Evolutionary conservation across 371 early-diverging fungal species (phyloP), one percentile per base, ranked within the genome.

Genomic region (Rhizopus delemar): DNA sequence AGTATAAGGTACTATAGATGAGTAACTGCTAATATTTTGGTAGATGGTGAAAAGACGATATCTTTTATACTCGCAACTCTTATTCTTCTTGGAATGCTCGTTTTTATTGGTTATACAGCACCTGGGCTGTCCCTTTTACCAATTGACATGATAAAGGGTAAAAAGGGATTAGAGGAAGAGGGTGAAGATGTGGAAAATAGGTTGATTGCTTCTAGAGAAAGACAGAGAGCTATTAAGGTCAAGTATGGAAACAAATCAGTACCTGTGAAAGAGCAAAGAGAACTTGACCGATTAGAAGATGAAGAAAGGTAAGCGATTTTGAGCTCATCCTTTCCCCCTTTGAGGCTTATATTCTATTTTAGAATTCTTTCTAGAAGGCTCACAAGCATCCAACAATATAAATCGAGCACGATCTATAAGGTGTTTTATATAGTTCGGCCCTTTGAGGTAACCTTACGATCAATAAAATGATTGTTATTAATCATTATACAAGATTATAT

Each of bases 71-170:
- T 80, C n/a, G 74, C 74, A 11, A 54, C 70, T 49, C 53, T 79
- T 16, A 63, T 75, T 13, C 28, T 81, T 15, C 11, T 76, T 2
- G 82, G 82, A 4, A 66, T 70, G 68, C n/a, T 72, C 28, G 68
- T 81, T 6, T 73, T 70, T 54, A 67, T 79, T 49, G 61, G 41
- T 7, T 81, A 80, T 43, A 81, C 82, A 2, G 85, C 85, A 16
- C 78, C 79, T 7, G 86, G 86, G 56, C 56, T 86, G n/a, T 79
- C 83, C 0, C 36, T 82, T 12, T 59, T 84, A 39, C 84, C 86
- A 0, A 56, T 86, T 13, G 62, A 60, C 52, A 49, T 84, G 64
- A 77, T 84, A 41, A 80, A 77, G 33, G 81, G 81, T 6, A 63
- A 71, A 29, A 57, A 64, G 35, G 51, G 62, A 7, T 46, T 80